These are phyloP conservation scores for Paecilomyces sp. DNA, from an alignment of 2,329 filamentous ascomycete genomes.

Conservation along the genomic window DNA sequence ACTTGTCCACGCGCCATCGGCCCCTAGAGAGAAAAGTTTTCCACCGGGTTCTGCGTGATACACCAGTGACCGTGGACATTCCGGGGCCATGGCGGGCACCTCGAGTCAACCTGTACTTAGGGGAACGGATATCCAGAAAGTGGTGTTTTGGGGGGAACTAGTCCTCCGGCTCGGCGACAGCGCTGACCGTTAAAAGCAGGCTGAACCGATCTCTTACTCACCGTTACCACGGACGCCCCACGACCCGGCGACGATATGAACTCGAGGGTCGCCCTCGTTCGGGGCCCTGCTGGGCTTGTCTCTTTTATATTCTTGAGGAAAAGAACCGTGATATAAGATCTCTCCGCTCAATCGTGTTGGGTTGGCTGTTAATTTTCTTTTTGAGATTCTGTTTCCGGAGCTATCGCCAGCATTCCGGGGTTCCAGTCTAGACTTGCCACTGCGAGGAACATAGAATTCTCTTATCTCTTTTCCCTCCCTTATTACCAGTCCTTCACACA, in stretches of 20 bases:
- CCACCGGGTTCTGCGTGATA: conserved; percentile 6
- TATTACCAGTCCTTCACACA: not conserved
- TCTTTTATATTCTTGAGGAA: not conserved
- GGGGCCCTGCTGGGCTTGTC: not conserved
- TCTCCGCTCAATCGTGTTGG: not conserved
- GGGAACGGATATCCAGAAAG: conserved; percentile 19
- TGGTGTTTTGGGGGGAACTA: not conserved
- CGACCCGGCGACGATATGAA: conserved; percentile 2
- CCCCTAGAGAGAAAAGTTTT: conserved; percentile 7
- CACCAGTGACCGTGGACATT: conserved; percentile 2
- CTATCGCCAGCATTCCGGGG: not conserved
- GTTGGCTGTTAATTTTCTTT: not conserved
- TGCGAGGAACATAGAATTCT: not conserved
- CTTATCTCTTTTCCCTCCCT: not conserved
- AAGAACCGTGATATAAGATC: not conserved
- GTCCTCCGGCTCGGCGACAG: not conserved
- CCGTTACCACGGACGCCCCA: conserved; percentile 8
- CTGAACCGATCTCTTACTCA: conserved; percentile 30
- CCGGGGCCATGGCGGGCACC: not conserved
- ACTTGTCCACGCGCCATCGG: not conserved
- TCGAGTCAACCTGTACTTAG: conserved; percentile 41
- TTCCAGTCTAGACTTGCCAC: conserved; percentile 2
- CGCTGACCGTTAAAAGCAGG: conserved; percentile 40
- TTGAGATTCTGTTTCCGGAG: not conserved
- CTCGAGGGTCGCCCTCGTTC: not conserved